Evolutionary conservation across 2,329 filamentous ascomycete species (phyloP), one percentile per base, ranked within the genome.

Genomic region (Sporothrix globosa): DNA sequence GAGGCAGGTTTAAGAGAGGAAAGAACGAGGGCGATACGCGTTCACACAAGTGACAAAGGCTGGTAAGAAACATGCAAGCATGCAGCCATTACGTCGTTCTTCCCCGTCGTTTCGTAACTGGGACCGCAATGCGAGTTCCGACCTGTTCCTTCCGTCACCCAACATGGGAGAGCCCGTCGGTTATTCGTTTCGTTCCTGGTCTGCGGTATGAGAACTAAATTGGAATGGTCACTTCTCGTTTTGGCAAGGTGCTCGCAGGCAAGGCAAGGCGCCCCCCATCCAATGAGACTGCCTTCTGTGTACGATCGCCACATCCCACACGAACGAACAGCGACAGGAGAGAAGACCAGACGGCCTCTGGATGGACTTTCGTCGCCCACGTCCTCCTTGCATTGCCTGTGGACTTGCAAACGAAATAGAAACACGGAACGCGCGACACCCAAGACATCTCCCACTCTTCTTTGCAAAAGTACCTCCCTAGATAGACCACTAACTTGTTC

Each of bases 1-100:
- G 39, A 41, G 39, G 66, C 34, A 68, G 41, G 53, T 34, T 56
- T 44, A 58, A 58, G 53, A 58, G 41, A 44, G 39, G 53, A 39
- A 30, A 44, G 50, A 53, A 46, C 48, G 65, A 44, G 34, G 30
- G 65, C 39, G n/a, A 21, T 39, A 13, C 21, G 34, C n/a, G 50
- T 41, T 34, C 48, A 13, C 34, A 56, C n/a, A 67, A 44, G 21
- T 53, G 14, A 41, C 24, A 50, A 46, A 66, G 14, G 46, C 24
- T 34, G 60, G 41, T 41, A 65, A 65, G 60, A 65, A 61, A 61
- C 56, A 61, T 44, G 56, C 56, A 61, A 44, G 34, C 39, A 39
- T 41, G 27, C 24, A 48, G 60, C n/a, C 27, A 65, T 48, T 48
- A 48, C 60, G 60, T 30, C 60, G 60, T 65, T 27, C 39, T 65